Conservation (phyloP, 768 basidiomycete species). For the Pleurotus salmoneostramineus region DNA sequence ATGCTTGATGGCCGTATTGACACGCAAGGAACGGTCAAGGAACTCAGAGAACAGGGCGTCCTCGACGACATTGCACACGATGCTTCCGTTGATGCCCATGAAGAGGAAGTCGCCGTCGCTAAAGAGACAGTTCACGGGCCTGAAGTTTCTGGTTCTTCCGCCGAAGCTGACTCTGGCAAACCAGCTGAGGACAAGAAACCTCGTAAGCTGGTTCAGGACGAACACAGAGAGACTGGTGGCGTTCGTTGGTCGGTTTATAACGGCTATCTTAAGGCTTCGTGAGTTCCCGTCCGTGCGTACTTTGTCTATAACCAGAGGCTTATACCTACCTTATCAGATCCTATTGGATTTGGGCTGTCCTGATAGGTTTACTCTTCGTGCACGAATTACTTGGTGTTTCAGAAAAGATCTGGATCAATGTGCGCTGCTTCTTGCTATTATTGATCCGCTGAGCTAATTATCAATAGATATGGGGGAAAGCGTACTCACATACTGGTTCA, state of each 20-base stretch:
- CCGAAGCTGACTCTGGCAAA: slow-evolving; percentile 15
- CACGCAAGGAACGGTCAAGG: slow-evolving; percentile 63
- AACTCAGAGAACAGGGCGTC: slow-evolving; percentile 56
- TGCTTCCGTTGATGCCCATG: slow-evolving; percentile 43
- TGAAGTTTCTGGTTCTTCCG: slow-evolving; percentile 22
- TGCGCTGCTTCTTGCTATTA: too few species aligned
- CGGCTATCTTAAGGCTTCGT: slow-evolving; percentile 71
- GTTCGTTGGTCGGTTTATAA: slow-evolving; percentile 77
- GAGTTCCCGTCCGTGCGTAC: slow-evolving; percentile 19
- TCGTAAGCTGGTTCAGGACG: slow-evolving; percentile 73
- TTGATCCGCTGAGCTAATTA: too few species aligned
- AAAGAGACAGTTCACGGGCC: slow-evolving; percentile 24
- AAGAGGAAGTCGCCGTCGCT: slow-evolving; percentile 37
- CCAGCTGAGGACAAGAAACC: slow-evolving; percentile 51
- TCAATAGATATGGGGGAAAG: slow-evolving; percentile 61
- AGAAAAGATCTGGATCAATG: slow-evolving; percentile 78
- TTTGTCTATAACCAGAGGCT: too few species aligned
- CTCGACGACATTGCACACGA: slow-evolving; percentile 56
- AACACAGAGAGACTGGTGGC: slow-evolving; percentile 74
- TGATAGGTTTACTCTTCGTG: slow-evolving; percentile 43
- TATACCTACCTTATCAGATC: slow-evolving; percentile 29
- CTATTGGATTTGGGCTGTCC: slow-evolving; percentile 63
- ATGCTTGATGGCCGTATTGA: slow-evolving; percentile 84
- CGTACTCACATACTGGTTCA: slow-evolving; percentile 35
- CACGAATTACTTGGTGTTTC: slow-evolving; percentile 41